phyloP scores from a whole-genome alignment of 768 basidiomycete species.

The Boletus tomentosulus region DNA sequence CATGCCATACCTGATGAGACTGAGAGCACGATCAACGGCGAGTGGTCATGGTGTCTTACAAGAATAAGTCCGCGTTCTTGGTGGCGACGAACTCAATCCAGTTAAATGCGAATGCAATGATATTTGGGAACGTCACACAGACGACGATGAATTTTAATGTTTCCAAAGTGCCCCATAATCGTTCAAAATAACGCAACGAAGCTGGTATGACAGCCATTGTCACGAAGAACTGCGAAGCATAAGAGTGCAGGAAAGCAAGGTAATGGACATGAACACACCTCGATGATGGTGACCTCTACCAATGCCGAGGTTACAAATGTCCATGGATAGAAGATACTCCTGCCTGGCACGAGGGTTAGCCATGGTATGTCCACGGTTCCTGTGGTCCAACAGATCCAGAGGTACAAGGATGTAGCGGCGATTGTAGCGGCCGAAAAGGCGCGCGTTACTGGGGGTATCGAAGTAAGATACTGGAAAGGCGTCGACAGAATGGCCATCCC shows the following conservation, averaged over 20 bases:
- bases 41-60: constrained; percentile 48
- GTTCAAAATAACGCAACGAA: constrained; percentile 85
- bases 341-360: constrained; percentile 77
- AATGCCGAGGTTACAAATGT: constrained; percentile 85
- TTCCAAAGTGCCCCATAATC: constrained; percentile 89
- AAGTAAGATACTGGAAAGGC: constrained; percentile 61
- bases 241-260: neutral
- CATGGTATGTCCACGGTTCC: constrained; percentile 49
- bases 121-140: constrained; percentile 74
- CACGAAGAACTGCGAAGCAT: constrained; percentile 57
- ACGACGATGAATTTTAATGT: constrained; percentile 81
- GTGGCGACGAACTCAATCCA: constrained; percentile 80
- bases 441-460: constrained; percentile 78
- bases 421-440: constrained; percentile 61
- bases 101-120: constrained; percentile 84
- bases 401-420: constrained; percentile 54
- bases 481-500: constrained; percentile 75
- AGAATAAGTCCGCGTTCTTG: constrained; percentile 67
- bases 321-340: constrained; percentile 86
- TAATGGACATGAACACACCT: constrained; percentile 50
- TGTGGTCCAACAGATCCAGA: constrained; percentile 59
- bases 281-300: constrained; percentile 78
- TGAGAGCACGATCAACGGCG: constrained; percentile 8
- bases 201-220: constrained; percentile 77
- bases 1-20: constrained; percentile 68